These are phyloP conservation scores for Withania somnifera DNA, from an alignment of 305 asterid species.

Conservation along the genomic window DNA sequence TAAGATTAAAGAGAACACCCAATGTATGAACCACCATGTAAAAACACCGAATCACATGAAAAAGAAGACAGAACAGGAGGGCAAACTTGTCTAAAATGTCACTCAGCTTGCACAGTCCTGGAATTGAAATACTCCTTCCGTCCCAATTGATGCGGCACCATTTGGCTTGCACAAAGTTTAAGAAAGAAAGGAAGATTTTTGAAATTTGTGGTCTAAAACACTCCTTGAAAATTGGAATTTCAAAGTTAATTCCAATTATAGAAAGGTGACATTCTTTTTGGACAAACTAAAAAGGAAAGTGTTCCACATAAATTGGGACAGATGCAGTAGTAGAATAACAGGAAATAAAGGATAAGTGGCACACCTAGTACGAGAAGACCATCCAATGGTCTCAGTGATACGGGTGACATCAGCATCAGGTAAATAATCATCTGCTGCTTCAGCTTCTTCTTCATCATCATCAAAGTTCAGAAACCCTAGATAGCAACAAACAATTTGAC, in stretches of 20 bases:
- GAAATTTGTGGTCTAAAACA: too few species aligned
- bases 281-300: too few species aligned
- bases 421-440: conserved; percentile 49
- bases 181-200: too few species aligned
- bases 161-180: too few species aligned
- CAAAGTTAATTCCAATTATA: too few species aligned
- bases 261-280: too few species aligned
- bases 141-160: too few species aligned
- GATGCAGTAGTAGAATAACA: background rate
- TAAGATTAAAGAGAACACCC: background rate
- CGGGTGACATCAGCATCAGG: conserved; percentile 51
- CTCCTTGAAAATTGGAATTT: too few species aligned
- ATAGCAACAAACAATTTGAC: conserved; percentile 13
- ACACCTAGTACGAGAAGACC: conserved; percentile 99
- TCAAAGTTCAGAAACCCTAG: conserved; percentile 82
- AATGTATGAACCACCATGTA: background rate
- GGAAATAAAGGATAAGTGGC: background rate
- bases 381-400: conserved; percentile 71
- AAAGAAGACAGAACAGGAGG: background rate
- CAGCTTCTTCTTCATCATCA: conserved; percentile 69
- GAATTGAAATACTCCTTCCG: too few species aligned
- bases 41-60: background rate
- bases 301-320: too few species aligned
- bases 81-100: background rate
- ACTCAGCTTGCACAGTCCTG: background rate